A percentile compares a stretch with the other conserved stretches of the same genome.
phyloP scores from a whole-genome alignment of 2,329 filamentous ascomycete species.

The Xylariaceae sp. region DNA sequence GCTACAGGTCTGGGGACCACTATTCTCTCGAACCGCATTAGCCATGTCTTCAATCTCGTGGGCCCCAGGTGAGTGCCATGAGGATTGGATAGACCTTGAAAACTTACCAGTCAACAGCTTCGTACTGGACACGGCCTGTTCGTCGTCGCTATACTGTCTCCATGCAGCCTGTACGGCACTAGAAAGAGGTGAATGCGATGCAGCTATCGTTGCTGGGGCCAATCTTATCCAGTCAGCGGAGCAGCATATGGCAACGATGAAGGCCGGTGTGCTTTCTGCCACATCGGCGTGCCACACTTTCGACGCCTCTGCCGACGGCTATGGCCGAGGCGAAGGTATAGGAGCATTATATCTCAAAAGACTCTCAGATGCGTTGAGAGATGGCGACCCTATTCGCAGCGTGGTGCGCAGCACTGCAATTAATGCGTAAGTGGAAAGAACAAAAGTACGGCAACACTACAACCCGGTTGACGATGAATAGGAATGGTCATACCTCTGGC shows the following conservation, averaged over 20 bases:
- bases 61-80: constrained; percentile 25
- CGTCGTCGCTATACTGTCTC: constrained; percentile 26
- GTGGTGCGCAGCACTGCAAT: constrained; percentile 18
- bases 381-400: constrained; percentile 15
- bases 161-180: constrained; percentile 21
- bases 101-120: constrained; percentile 5
- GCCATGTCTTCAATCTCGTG: constrained; percentile 31
- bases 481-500: constrained; percentile 42
- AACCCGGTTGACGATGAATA: neutral
- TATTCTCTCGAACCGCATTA: constrained; percentile 32
- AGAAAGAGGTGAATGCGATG: constrained; percentile 19
- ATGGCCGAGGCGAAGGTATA: constrained; percentile 50
- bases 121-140: constrained; percentile 34
- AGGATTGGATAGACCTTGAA: too few species aligned
- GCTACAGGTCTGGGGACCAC: constrained; percentile 26
- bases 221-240: constrained; percentile 25
- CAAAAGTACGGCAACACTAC: neutral
- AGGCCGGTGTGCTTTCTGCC: constrained; percentile 35
- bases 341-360: constrained; percentile 44
- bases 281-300: constrained; percentile 38
- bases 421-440: constrained; percentile 12
- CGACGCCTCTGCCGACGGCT: constrained; percentile 47
- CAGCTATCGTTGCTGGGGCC: constrained; percentile 22
- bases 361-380: constrained; percentile 37
- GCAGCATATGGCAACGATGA: constrained; percentile 17